Base-by-base conservation (phyloP, 139 green algal species). In the Coelastrella sp. region DNA sequence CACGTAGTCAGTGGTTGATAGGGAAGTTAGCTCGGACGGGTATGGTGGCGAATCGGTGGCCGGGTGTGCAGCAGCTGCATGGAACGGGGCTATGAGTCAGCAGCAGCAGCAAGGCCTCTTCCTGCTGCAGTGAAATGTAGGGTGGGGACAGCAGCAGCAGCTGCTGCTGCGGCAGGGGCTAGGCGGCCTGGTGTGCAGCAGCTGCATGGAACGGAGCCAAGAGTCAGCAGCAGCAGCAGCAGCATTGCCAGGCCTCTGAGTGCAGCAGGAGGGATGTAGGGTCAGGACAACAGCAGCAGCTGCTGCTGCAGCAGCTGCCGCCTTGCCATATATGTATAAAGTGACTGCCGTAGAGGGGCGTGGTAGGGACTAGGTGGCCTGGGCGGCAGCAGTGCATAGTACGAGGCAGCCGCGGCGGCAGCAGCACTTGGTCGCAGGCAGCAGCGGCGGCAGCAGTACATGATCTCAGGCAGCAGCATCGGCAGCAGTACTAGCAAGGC, bases 1-100 rank as follows among this genome's bases (percentile, higher is more conserved):
- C 68, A 3, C 66, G 83, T 68, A 73, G 47, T 13, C 83, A 88
- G 68, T 88, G 83, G 83, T 68, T 88, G 16, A 80, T 88, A 17
- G 83, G 83, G 19, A 19, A n/a, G 54, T 8, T 88, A 19, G 22
- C 83, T 13, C 23, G 54, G 7, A 88, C 83, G 13, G 65, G 83
- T 17, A 54, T 88, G 83, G 54, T 88, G 19, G 83, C 54, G 2
- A 22, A 10, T 3, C 10, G 56, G 47, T 88, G 83, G 83, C 83
- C 83, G 0, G 68, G 83, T 14, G 54, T 88, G 3, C 23, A 57
- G 68, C 54, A 54, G 47, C 68, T 80, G 66, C 32, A 88, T 61
- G 83, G 83, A 57, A 88, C 83, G 7, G 83, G 83, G 11, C 54
- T 88, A 54, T 88, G 66, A 88, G 22, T 13, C 68, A 76, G 10